These are phyloP conservation scores for Waltergamsia citrina DNA, from an alignment of 2,329 filamentous ascomycete species.

Conservation along the genomic window DNA sequence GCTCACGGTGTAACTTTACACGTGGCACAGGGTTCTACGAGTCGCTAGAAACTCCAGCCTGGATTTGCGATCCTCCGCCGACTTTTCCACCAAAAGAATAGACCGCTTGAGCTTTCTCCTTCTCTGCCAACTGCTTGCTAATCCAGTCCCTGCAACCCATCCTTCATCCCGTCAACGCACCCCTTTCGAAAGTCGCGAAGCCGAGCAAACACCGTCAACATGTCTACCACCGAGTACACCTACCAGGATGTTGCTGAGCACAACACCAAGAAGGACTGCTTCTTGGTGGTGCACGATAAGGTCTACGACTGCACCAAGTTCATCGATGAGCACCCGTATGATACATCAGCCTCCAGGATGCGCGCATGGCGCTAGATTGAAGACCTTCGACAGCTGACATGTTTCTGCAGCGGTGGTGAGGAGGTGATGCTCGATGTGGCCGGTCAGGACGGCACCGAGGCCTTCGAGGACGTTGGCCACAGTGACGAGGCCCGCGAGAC, in stretches of 20 bases:
- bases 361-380: neutral
- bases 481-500: slow-evolving; percentile 97
- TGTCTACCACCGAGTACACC: slow-evolving; percentile 47
- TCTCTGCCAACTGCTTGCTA: too few relatives aligned
- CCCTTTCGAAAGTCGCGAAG: neutral
- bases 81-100: slow-evolving; percentile 2
- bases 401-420: slow-evolving; percentile 71
- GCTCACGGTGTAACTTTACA: too few relatives aligned
- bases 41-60: too few relatives aligned
- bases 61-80: too few relatives aligned
- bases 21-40: too few relatives aligned
- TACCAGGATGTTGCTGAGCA: slow-evolving; percentile 76
- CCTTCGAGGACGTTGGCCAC: slow-evolving; percentile 98
- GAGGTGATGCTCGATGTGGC: slow-evolving; percentile 94
- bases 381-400: neutral
- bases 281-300: slow-evolving; percentile 88
- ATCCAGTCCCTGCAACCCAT: neutral
- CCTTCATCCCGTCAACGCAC: neutral
- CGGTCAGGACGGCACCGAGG: slow-evolving; percentile 93
- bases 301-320: slow-evolving; percentile 87
- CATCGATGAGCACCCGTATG: slow-evolving; percentile 91
- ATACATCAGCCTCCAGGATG: too few relatives aligned
- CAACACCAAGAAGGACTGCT: slow-evolving; percentile 91
- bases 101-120: too few relatives aligned
- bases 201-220: slow-evolving; percentile 14